Evolutionary conservation across 345 rosid genomes (phyloP), one percentile per base, ranked within the genome.

Genomic region (Boechera stricta): DNA sequence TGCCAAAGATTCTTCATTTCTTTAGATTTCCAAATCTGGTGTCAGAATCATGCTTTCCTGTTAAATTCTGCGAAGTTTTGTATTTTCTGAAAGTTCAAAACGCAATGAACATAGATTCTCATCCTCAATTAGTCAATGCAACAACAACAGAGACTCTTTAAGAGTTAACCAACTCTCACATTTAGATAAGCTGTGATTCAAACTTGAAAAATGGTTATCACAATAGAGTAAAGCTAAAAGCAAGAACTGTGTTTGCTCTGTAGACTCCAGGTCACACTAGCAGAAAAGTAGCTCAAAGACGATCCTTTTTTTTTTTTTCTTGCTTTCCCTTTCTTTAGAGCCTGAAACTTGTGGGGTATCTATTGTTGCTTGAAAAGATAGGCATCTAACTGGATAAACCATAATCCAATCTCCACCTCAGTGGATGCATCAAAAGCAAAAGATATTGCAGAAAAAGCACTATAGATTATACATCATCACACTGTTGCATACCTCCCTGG

Each of bases 341-440:
- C 72, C 7, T 77, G 76, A 64, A 77, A 71, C 67, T 77, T 77
- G 76, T 77, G 76, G 71, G 72, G 72, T 73, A 73, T 79, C 69
- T 52, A 49, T 67, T 77, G 72, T 77, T 56, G 72, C 77, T 71
- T 78, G 69, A 73, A 66, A 78, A 66, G 77, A 78, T 67, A 53
- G 36, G 81, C 77, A 77, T 77, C 77, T 57, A 71, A 77, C 60
- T 77, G 81, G 81, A 78, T 72, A 78, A 78, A 67, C 77, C 69
- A 65, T 78, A 53, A 65, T 72, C 72, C 69, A 66, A 72, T 66
- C 72, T 51, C 21, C 42, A 78, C 77, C 69, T 38, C 55, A 77
- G 76, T 71, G 72, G 76, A 64, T 64, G 36, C 72, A 77, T 18
- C 68, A 58, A 78, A 72, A 78, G 82, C 57, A 66, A 78, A 72